These are phyloP conservation scores for Apiospora sp. DNA, from an alignment of 2,329 filamentous ascomycete species.

Conservation along the genomic window DNA sequence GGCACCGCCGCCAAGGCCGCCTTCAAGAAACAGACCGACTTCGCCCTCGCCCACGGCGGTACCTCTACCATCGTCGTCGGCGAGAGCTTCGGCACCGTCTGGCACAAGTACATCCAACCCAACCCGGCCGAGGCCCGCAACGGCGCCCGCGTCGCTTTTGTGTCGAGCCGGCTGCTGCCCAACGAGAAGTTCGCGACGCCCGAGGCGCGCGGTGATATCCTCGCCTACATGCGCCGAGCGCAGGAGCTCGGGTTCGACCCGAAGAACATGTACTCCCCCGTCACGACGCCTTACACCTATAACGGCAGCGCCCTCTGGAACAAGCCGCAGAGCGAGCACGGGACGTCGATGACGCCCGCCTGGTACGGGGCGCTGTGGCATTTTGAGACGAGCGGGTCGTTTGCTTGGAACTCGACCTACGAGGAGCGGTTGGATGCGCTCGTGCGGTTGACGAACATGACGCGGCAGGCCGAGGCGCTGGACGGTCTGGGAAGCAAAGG, in stretches of 20 bases:
- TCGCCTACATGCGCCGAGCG: conserved; percentile 28
- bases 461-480: conserved; percentile 31
- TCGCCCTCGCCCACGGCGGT: conserved; percentile 32
- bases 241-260: conserved; percentile 31
- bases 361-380: conserved; percentile 35
- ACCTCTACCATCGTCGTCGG: conserved; percentile 34
- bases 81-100: conserved; percentile 32
- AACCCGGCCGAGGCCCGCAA: conserved; percentile 28
- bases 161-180: conserved; percentile 33
- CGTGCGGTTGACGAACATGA: conserved; percentile 29
- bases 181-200: conserved; percentile 31
- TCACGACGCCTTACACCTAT: conserved; percentile 33
- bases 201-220: conserved; percentile 27
- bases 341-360: conserved; percentile 34
- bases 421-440: conserved; percentile 32
- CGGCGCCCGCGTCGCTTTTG: conserved; percentile 29
- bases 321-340: background rate
- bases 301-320: background rate
- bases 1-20: conserved; percentile 28
- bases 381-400: conserved; percentile 26
- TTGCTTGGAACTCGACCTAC: conserved; percentile 33
- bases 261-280: conserved; percentile 33
- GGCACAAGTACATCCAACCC: conserved; percentile 34
- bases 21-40: conserved; percentile 32
- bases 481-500: conserved; percentile 37